Base-by-base conservation (phyloP, 2,329 filamentous ascomycete species). In the Chaetomium strumarium region DNA sequence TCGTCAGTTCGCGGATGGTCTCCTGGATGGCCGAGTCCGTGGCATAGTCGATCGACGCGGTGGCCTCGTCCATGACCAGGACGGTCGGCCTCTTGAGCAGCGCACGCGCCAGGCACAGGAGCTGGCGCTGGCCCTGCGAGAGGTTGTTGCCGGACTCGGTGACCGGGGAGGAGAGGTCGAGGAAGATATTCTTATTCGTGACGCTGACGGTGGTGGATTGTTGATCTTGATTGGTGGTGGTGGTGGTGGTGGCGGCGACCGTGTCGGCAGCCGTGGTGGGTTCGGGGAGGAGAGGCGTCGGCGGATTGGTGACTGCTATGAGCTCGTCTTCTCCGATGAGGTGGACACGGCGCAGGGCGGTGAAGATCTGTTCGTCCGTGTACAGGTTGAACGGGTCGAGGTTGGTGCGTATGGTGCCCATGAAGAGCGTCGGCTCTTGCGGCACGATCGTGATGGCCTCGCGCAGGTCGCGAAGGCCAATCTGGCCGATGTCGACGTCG, bases 51-150 rank as follows among this genome's bases (percentile, higher is more conserved):
- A 99, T 97, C 0, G 89, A 95, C 0, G 93, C 93, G 0, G 93
- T 99, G 0, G 93, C 93, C 74, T 99, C 93, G 69, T 99, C 93
- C 93, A 99, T 97, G 65, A 99, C 86, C n/a, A 99, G 76, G 1
- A 99, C 90, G 59, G 88, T 91, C 0, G 93, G 91, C 33, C 83
- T 81, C 71, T 95, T 96, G 58, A 99, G 85, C 60, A 99, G 82
- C 0, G 93, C 93, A 51, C 93, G 85, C 0, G 92, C 93, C 10
- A 99, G 82, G 66, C 93, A 99, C 51, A 99, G 76, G 10, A 99
- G 84, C 70, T 99, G 93, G 8, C 93, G 84, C 68, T 99, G 93
- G 43, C 93, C 93, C 70, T 99, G 93, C 0, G 92, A 97, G 11
- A 99, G 78, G 64, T 99, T 99, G 57, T 86, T 86, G 44, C 93